Percentiles rank a stretch among this genome's conserved stretches.
These are phyloP conservation scores for Ambrosia trifida DNA, from an alignment of 129 eudicot species.

Conservation along the genomic window DNA sequence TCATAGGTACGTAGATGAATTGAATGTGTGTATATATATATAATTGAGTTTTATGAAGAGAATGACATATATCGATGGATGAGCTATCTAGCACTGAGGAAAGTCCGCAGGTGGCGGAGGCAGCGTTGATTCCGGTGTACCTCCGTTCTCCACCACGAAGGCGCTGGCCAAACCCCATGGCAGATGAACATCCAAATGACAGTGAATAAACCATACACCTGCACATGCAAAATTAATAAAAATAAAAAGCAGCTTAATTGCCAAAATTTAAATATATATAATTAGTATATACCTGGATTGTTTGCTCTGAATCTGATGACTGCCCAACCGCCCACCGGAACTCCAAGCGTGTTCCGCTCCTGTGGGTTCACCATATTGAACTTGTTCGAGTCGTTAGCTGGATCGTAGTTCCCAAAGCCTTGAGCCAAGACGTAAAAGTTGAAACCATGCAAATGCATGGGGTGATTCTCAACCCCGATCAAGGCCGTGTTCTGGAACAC, in stretches of 20 bases:
- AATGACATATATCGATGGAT: no score
- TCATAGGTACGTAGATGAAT: not conserved
- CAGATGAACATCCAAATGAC: conserved; percentile 78
- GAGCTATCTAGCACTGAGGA: conserved; percentile 61
- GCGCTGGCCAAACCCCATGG: conserved; percentile 76
- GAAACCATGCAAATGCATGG: conserved; percentile 78
- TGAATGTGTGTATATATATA: not conserved
- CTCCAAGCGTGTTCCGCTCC: conserved; percentile 64
- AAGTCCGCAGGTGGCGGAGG: conserved; percentile 83
- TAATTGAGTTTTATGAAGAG: conserved; percentile 7
- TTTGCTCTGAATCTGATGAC: conserved; percentile 73
- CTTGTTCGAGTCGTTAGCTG: conserved; percentile 30
- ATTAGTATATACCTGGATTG: conserved; percentile 87
- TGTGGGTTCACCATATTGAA: conserved; percentile 65
- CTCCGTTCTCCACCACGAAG: conserved; percentile 70
- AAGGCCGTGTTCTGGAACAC: conserved; percentile 73
- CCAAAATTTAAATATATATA: no score
- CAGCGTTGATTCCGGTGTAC: conserved; percentile 55
- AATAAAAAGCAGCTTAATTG: no score
- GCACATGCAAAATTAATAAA: not conserved
- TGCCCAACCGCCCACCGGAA: conserved; percentile 88
- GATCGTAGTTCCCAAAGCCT: conserved; percentile 72
- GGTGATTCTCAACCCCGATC: conserved; percentile 62
- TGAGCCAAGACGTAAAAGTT: conserved; percentile 71
- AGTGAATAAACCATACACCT: conserved; percentile 81